Evolutionary conservation across 345 rosid species (phyloP), one percentile per base, ranked within the genome.

Genomic region (Xanthoceras sorbifolium): DNA sequence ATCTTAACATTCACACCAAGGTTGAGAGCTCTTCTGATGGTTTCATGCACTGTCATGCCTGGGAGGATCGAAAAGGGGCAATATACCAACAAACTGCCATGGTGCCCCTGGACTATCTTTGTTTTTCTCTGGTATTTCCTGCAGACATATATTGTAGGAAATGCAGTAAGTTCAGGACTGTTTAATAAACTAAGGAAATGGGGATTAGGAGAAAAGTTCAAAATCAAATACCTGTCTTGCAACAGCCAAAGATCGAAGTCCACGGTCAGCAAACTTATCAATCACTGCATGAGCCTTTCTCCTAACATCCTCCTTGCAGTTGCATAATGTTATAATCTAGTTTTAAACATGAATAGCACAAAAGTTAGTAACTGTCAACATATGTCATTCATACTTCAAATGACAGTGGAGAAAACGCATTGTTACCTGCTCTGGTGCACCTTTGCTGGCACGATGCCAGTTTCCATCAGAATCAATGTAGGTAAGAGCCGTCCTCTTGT

Each of bases 21-120:
- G 83, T 91, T 86, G 68, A 94, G 89, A 68, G 98, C 98, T 80
- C 93, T 91, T 83, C 93, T 87, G 66, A 94, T 92, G 71, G 98
- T 92, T 85, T 94, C 98, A n/a, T 18, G 98, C 97, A 83, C 98
- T 94, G 65, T 94, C 98, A 76, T 94, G 98, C 85, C 98, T 90
- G 1, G 97, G 98, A 70, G 98, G 98, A 88, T 94, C 98, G 74
- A 94, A 94, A 42, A 94, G 90, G 55, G 98, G 92, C 83, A 94
- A 77, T 77, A 94, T 81, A 79, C 98, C 97, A 71, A 89, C 81
- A 81, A 92, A 73, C 73, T 91, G 90, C 98, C 97, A 94, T 23
- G 98, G 97, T 52, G 82, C 90, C n/a, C 98, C 98, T 3, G 88
- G 73, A 78, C 89, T 75, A 1, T 92, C 97, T 79, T 91, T 94